phyloP scores from a whole-genome alignment of 495 filamentous ascomycete species.

The Penicillium riverlandense region DNA sequence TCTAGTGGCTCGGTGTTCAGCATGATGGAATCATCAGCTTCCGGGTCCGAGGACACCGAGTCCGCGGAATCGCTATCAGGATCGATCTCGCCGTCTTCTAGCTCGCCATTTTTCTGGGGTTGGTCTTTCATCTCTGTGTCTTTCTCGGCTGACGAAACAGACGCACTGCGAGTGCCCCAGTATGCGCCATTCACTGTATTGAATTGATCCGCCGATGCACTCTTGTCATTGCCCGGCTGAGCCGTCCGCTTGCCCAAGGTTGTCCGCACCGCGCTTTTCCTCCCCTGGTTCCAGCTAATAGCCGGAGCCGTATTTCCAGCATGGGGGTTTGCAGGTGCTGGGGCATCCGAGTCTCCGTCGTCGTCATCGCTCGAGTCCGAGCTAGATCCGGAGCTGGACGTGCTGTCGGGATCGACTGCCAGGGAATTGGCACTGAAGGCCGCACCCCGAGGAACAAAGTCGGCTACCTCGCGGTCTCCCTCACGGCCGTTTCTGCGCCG shows the following conservation, averaged over 20 bases:
- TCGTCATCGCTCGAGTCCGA: slow-evolving; percentile 14
- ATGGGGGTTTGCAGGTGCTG: slow-evolving; percentile 13
- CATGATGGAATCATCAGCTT: slow-evolving; percentile 36
- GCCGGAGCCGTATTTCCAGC: slow-evolving; percentile 21
- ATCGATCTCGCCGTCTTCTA: slow-evolving; percentile 21
- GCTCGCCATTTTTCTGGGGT: slow-evolving; percentile 9
- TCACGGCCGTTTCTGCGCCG: slow-evolving; percentile 19
- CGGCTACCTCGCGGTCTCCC: slow-evolving; percentile 17
- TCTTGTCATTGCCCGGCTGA: slow-evolving; percentile 4
- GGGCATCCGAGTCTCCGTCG: slow-evolving; percentile 8
- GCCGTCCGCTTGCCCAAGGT: slow-evolving; percentile 20
- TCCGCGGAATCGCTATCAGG: slow-evolving; percentile 28
- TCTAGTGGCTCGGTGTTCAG: slow-evolving; percentile 30
- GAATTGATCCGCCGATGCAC: slow-evolving; percentile 16
- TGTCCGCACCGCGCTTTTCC: slow-evolving; percentile 28
- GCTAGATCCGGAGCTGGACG: slow-evolving; percentile 23
- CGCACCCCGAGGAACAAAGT: slow-evolving; percentile 35
- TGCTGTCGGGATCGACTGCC: slow-evolving; percentile 27
- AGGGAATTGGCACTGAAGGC: slow-evolving; percentile 27
- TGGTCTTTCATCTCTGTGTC: slow-evolving; percentile 2
- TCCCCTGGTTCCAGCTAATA: slow-evolving; percentile 36
- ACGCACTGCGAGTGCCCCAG: slow-evolving; percentile 35
- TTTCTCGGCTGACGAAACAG: slow-evolving; percentile 15
- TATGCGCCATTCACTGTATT: slow-evolving; percentile 32
- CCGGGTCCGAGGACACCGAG: slow-evolving; percentile 28